Conservation (phyloP, 352 stramenopile species). For the Hyaloperonospora arabidopsidis region DNA sequence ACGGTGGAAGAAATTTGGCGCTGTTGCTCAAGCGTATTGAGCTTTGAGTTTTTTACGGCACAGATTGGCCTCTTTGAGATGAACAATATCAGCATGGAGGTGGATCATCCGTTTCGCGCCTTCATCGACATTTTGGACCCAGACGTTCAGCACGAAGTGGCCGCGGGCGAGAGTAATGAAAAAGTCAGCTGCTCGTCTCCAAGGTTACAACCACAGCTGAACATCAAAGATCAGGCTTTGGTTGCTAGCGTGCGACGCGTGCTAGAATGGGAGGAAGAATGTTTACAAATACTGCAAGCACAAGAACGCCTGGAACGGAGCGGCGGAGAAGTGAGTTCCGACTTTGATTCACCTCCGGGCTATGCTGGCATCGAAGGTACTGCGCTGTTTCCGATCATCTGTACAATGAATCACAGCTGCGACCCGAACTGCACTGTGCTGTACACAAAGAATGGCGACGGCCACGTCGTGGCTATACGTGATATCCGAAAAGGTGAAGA, state of each 20-base stretch:
- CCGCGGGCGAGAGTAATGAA: constrained; percentile 11
- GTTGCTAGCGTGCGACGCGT: constrained; percentile 38
- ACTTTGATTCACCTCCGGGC: constrained; percentile 24
- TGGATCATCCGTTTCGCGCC: constrained; percentile 71
- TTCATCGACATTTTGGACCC: constrained; percentile 68
- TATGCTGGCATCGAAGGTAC: constrained; percentile 86
- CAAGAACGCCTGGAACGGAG: constrained; percentile 75
- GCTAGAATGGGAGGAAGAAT: constrained; percentile 38
- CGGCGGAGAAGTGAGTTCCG: constrained; percentile 21
- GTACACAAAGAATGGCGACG: constrained; percentile 74
- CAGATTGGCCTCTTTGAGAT: constrained; percentile 94
- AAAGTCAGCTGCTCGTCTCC: constrained; percentile 11
- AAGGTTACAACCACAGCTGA: constrained; percentile 21
- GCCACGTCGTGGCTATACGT: constrained; percentile 62
- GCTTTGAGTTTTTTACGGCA: constrained; percentile 81
- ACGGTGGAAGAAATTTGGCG: constrained; percentile 54
- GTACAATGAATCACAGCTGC: constrained; percentile 97
- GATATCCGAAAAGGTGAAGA: constrained; percentile 85
- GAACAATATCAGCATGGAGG: constrained; percentile 92
- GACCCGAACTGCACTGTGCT: constrained; percentile 87
- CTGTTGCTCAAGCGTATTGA: constrained; percentile 55
- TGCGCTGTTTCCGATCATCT: constrained; percentile 88
- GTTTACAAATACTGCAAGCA: constrained; percentile 18
- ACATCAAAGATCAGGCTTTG: constrained; percentile 22
- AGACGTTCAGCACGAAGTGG: constrained; percentile 27